Conservation (phyloP, 169 alveolate genomes). For the Plasmodium sp. region DNA sequence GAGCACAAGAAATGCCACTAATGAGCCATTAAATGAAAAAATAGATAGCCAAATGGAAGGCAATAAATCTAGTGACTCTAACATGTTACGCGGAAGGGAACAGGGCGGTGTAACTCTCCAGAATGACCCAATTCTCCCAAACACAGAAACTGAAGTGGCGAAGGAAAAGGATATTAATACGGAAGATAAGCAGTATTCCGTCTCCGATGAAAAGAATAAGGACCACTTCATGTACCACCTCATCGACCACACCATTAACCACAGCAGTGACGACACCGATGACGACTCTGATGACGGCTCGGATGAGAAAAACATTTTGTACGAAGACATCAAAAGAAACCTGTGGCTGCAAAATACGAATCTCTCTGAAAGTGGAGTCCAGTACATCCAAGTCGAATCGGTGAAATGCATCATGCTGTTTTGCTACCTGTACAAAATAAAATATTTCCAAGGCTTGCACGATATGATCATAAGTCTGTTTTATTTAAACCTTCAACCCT, state of each 20-base stretch:
- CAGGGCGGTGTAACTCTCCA: background rate
- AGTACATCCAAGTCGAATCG: slow-evolving; percentile 40
- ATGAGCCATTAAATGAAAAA: background rate
- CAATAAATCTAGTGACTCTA: background rate
- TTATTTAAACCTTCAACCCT: slow-evolving; percentile 55
- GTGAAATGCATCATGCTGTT: slow-evolving; percentile 46
- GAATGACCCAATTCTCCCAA: background rate
- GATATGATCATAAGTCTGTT: slow-evolving; percentile 69
- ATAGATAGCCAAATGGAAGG: background rate
- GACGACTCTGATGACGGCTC: background rate
- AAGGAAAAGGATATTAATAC: background rate
- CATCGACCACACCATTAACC: background rate
- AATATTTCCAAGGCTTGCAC: slow-evolving; percentile 73
- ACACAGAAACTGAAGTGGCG: background rate
- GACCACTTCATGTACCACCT: background rate
- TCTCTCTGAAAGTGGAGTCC: slow-evolving; percentile 19
- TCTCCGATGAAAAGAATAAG: background rate
- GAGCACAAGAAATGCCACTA: background rate
- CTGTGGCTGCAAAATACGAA: slow-evolving; percentile 39
- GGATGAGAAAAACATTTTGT: slow-evolving; percentile 21
- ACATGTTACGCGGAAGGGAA: background rate
- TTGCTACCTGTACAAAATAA: slow-evolving; percentile 31
- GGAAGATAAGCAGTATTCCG: background rate
- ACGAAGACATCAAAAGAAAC: slow-evolving; percentile 67
- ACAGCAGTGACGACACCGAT: background rate